Evolutionary conservation across 176 grass and related monocot genomes (phyloP).

Genomic region (Musa itinerans): DNA sequence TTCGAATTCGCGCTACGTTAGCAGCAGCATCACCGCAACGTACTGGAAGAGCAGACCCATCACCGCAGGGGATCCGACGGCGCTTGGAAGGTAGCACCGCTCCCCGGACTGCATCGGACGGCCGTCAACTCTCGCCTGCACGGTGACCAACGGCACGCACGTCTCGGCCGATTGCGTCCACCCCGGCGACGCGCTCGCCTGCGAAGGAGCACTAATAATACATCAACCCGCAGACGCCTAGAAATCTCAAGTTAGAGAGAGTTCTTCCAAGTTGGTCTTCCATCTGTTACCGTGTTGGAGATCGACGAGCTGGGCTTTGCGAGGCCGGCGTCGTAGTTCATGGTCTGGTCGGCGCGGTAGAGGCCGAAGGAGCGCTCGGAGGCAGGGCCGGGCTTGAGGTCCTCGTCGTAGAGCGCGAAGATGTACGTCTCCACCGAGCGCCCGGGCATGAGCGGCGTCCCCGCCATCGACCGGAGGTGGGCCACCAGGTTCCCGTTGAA

Average conservation of each 20-base stretch:
- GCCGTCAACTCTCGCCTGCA: background rate
- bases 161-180: background rate
- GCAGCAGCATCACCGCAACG: background rate
- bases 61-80: background rate
- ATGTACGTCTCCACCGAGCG: slow-evolving; percentile 83
- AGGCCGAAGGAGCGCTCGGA: slow-evolving; percentile 87
- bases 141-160: background rate
- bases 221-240: too few relatives aligned
- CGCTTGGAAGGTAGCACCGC: background rate
- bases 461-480: slow-evolving; percentile 58
- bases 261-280: too few relatives aligned
- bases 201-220: too few relatives aligned
- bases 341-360: slow-evolving; percentile 57
- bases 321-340: slow-evolving; percentile 76
- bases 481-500: slow-evolving; percentile 50
- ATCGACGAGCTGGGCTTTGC: slow-evolving; percentile 4
- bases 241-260: too few relatives aligned
- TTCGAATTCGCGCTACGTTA: background rate
- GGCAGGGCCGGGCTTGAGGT: slow-evolving; percentile 69
- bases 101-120: background rate
- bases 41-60: background rate
- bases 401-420: slow-evolving; percentile 98
- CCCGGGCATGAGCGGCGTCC: slow-evolving; percentile 67
- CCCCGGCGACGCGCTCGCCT: background rate
- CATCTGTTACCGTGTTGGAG: too few relatives aligned